Base-by-base conservation (phyloP, 768 basidiomycete genomes). In the Pleurotus djamor region DNA sequence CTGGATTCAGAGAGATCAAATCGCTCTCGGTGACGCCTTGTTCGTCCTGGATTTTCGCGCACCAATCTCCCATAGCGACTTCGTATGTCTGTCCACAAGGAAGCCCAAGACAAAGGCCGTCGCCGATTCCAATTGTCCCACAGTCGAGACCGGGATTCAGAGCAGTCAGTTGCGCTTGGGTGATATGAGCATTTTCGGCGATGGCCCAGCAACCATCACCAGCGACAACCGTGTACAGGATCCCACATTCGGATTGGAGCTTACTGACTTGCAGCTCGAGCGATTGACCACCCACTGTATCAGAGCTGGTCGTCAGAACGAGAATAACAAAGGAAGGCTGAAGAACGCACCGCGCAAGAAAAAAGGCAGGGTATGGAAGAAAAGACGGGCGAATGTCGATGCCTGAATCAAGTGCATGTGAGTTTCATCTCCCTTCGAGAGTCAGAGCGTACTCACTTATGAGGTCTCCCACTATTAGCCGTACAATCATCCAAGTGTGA, bases 71-170 rank as follows among this genome's bases (percentile, higher is more conserved):
- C 3, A 33, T 32, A 10, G 13, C 38, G 34, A 60, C 59, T 16
- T 14, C 16, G 45, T 60, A 60, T 34, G 21, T 54, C 41, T 60
- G 54, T 12, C 9, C 9, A 28, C 59, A 60, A 6, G 59, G 59
- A 28, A 47, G 43, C 33, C 38, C 36, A 17, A 60, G 41, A 28
- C 59, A 60, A 36, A 55, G 34, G 32, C n/a, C 59, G 5, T 44
- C 32, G 41, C 59, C 59, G 7, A 48, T 28, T 4, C 33, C 10
- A 32, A 60, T 44, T 16, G 34, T 48, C 12, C 34, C 48, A 37
- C 59, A 60, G 49, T 60, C 41, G 7, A 60, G 59, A 10, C 16
- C 7, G 14, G 59, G 59, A 48, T 60, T 60, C 44, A 60, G 34
- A 5, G 51, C 59, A 12, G 14, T 13, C 17, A 60, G 59, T 33